Evolutionary conservation across 2,329 filamentous ascomycete genomes (phyloP).

Genomic region (Clarireedia sp.): DNA sequence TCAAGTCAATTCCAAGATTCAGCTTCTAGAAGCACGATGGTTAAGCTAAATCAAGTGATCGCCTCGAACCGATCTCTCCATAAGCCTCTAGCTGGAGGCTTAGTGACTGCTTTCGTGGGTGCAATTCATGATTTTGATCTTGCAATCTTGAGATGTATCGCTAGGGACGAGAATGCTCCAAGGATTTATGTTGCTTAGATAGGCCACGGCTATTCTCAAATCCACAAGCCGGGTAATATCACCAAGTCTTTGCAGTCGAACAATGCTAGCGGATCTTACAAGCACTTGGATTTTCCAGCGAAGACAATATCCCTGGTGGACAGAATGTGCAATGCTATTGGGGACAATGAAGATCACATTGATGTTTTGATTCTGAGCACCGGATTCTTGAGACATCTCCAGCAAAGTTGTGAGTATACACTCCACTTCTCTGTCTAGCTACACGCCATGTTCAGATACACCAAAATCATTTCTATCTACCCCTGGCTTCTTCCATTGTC

Average conservation of each 20-base stretch:
- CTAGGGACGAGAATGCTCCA: not conserved
- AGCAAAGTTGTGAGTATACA: not conserved
- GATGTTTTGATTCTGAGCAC: not conserved
- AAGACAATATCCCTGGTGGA: not conserved
- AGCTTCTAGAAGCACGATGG: not conserved
- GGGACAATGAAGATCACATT: not conserved
- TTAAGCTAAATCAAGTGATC: not conserved
- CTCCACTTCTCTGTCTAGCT: not conserved
- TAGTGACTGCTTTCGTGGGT: not conserved
- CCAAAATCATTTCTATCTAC: not conserved
- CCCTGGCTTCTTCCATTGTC: not conserved
- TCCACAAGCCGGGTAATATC: not conserved
- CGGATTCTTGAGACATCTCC: not conserved
- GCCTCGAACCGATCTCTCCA: not conserved
- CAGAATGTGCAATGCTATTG: not conserved
- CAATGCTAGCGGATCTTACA: not conserved
- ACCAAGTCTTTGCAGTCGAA: not conserved
- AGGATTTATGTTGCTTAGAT: not conserved
- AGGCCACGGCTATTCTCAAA: not conserved
- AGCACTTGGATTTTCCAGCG: not conserved
- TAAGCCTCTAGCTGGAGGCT: not conserved
- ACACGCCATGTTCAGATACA: not conserved
- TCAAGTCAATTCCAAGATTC: not conserved
- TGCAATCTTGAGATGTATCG: not conserved
- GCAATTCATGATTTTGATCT: not conserved